Evolutionary conservation across 306 rosid genomes (phyloP), one percentile per base, ranked within the genome.

Genomic region (Citrullus amarus): DNA sequence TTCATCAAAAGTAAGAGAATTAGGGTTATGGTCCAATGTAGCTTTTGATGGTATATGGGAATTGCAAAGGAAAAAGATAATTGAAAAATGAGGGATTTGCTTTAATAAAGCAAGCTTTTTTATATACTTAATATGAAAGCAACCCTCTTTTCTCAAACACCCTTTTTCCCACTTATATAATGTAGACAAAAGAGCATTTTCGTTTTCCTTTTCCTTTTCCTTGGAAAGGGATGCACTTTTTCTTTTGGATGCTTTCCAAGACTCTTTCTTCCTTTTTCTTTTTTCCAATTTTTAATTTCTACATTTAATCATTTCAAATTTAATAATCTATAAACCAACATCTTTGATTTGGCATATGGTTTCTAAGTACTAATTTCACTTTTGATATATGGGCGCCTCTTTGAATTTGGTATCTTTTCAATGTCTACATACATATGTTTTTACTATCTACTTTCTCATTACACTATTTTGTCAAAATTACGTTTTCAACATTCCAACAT

Each of bases 121-220:
- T 83, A 56, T 55, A 76, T 81, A 43, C n/a, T 84, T 79, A 68
- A 84, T 84, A 84, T 50, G 80, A 85, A 86, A 86, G 77, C 67
- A 59, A 74, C 53, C 38, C 84, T 76, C 86, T 77, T 82, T 85
- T 86, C 84, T 86, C 81, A 77, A 6, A 80, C 85, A 36, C 2
- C 38, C 55, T 79, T 80, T 80, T 80, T 41, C 81, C 56, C 76
- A 79, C 44, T 86, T 81, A 76, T 83, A 70, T 80, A 82, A 86
- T 86, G 80, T 17, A 53, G 88, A 89, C 90, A 88, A 85, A 88
- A 75, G 72, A 79, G 66, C 88, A 83, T 77, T 76, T 88, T 83
- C 82, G 80, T 72, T 79, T 70, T 75, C 67, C 80, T 84, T 79
- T 70, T 75, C 67, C 80, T 84, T 76, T 79, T 66, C 55, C 80